Evolutionary conservation across 192 early-diverging fungal genomes (phyloP), one percentile per base, ranked within the genome.

Genomic region (Podila epigama): DNA sequence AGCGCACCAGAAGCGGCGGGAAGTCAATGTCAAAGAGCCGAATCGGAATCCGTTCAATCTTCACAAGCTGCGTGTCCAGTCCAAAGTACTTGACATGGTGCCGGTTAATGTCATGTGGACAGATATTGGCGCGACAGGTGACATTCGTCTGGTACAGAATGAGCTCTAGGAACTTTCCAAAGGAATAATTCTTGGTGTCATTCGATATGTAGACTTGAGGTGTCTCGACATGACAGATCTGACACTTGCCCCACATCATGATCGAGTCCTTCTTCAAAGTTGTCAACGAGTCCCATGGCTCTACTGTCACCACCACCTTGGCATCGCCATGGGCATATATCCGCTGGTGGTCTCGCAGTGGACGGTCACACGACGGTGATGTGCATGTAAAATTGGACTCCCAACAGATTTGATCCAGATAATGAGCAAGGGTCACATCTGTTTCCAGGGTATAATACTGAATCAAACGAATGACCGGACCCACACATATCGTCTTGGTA

Each of bases 151-250:
- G 91, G 80, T 99, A 97, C 54, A 97, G 94, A 1, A 92, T 88
- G 8, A 95, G 79, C 73, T 99, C 97, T 25, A 99, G 79, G 70
- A 93, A 99, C 82, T 99, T 99, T 56, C 96, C 97, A 85, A 98
- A 97, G 11, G 97, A 99, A 68, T 95, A 97, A 48, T 94, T 92
- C 91, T 93, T 95, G 20, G 93, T 88, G 42, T 93, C 92, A 29
- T 92, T 91, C 0, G 95, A 92, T 85, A 99, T 91, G 18, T 87
- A 87, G 0, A 92, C 83, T 0, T 88, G 83, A 0, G 91, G 93
- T 0, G 95, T 96, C 13, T 81, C 70, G 28, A 83, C 84, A 1
- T 84, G 34, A 80, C 96, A 98, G 9, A 89, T 66, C 55, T 85
- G 87, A 80, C 97, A 99, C 57, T 83, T 82, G 64, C 88, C 90